Evolutionary conservation across 495 filamentous ascomycete species (phyloP).

Genomic region (Neurospora sp.): DNA sequence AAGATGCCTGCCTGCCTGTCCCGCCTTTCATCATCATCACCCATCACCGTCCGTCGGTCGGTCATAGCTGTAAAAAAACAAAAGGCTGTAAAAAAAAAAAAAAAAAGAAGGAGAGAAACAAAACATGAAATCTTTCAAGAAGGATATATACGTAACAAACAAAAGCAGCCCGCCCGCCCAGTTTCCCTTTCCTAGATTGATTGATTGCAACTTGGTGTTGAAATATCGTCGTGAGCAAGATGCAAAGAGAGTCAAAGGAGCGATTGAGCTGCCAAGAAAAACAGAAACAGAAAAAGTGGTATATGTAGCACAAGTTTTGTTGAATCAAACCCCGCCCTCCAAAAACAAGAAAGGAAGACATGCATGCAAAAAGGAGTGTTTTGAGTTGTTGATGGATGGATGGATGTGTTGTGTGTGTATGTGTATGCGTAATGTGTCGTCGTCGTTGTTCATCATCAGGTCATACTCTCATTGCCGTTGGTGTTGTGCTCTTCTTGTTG

Average conservation of each 20-base stretch:
- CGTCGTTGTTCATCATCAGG: background rate
- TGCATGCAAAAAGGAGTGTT: background rate
- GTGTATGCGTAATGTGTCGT: background rate
- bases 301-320: background rate
- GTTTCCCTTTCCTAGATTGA: background rate
- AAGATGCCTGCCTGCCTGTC: background rate
- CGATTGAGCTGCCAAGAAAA: background rate
- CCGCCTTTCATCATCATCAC: background rate
- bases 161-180: background rate
- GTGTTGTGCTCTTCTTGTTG: background rate
- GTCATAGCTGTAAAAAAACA: background rate
- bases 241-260: background rate
- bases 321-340: background rate
- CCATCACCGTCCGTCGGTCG: background rate
- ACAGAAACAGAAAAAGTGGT: background rate
- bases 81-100: background rate
- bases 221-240: too few species aligned
- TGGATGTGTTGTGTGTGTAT: background rate
- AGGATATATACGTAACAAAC: background rate
- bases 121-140: background rate
- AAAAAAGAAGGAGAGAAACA: background rate
- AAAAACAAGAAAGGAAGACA: background rate
- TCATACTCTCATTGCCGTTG: background rate
- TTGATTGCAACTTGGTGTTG: too few species aligned
- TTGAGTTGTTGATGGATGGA: background rate